Evolutionary conservation across 805 yeast genomes (phyloP).

Genomic region (Starmerella floricola): DNA sequence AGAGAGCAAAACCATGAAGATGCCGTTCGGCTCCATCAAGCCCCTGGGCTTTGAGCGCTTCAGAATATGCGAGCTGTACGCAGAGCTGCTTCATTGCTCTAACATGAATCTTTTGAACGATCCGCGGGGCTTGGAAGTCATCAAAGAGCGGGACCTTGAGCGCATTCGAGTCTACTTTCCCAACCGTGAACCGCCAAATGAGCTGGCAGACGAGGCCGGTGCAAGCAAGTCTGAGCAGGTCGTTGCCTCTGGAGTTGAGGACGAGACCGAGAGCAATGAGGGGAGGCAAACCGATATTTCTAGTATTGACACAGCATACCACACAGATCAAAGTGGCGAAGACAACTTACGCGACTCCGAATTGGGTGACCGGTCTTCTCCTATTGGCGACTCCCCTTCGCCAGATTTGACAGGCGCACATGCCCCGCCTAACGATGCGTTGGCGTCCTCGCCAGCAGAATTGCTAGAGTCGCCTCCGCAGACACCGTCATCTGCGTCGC

Average conservation of each 20-base stretch:
- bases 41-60: conserved; percentile 86
- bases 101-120: conserved; percentile 88
- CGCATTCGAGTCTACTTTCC: conserved; percentile 35
- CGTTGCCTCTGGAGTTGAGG: no score
- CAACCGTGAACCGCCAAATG: conserved; percentile 27
- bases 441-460: neutral
- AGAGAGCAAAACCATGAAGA: conserved; percentile 34
- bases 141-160: conserved; percentile 54
- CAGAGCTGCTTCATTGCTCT: conserved; percentile 92
- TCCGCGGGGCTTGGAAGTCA: conserved; percentile 53
- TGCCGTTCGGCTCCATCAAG: conserved; percentile 55
- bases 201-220: conserved; percentile 4
- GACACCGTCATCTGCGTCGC: conserved; percentile 16
- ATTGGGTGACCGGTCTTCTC: neutral
- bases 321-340: neutral
- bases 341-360: neutral
- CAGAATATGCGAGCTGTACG: conserved; percentile 80
- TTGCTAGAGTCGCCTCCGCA: conserved; percentile 5
- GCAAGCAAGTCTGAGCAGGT: no score
- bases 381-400: neutral
- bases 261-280: conserved; percentile 9
- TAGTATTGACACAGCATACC: neutral
- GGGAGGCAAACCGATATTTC: neutral
- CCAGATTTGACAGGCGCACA: neutral
- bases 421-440: neutral